Base-by-base conservation (phyloP, 805 yeast genomes). In the Hermanozyma aechmeae region DNA sequence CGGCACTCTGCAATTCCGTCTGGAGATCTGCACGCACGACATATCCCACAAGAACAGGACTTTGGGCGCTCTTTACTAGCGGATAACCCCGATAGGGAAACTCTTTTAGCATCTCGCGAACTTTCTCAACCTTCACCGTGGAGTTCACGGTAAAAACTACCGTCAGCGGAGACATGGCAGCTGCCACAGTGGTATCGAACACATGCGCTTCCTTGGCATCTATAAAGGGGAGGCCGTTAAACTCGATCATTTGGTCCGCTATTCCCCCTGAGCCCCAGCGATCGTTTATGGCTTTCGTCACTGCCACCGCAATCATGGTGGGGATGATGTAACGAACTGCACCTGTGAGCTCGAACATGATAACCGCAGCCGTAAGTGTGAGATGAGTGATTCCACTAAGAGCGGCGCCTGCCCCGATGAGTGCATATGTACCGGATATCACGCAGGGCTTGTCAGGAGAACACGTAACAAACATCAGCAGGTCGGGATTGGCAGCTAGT, bases 281-380 rank as follows among this genome's bases (percentile, higher is more conserved):
- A 34, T 82, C 92, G 40, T 75, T 73, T n/a, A 92, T 75, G 21
- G 76, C 57, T 45, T 83, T 83, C 2, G 97, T 87, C 7, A 79
- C 72, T 1, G 95, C 89, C 2, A 92, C 95, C 0, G 85, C 93
- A 29, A 92, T 80, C 98, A 92, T 92, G 0, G 95, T 83, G 2
- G 99, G 99, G 9, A 93, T 69, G 35, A 92, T 82, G 49, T 84
- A 92, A 27, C 80, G 73, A 31, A 87, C 61, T 1, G 98, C 98
- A 18, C 98, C 99, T 0, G 99, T 92, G 31, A 92, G 59, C 56
- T 92, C 97, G 55, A 87, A 83, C 94, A 92, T 86, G 24, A 93
- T 80, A 11, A 92, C 83, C 2, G 87, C 97, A 13, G 89, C 96
- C 0, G 97, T 79, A 7, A 92, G 78, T 0, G 96, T 84, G 35